Evolutionary conservation across 345 rosid species (phyloP).

Genomic region (Hibiscus mutabilis): DNA sequence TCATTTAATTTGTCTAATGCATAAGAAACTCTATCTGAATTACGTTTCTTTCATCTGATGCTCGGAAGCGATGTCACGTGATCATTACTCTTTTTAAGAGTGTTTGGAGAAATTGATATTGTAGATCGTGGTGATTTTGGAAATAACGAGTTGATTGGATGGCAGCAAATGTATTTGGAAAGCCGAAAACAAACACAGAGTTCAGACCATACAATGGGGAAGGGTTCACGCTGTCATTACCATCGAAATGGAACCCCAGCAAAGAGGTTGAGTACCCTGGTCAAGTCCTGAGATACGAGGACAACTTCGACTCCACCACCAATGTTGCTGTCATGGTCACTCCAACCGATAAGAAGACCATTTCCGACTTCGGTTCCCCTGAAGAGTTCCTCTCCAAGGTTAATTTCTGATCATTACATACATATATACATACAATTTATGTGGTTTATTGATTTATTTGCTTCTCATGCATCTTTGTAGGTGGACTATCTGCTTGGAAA

Average conservation of each 20-base stretch:
- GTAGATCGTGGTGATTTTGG: too few species aligned
- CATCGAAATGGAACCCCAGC: slow-evolving; percentile 1
- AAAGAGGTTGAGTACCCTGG: background rate
- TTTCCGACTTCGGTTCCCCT: background rate
- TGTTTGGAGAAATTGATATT: too few species aligned
- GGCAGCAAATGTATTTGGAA: background rate
- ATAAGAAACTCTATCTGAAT: too few species aligned
- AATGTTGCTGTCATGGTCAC: background rate
- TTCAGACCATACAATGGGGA: background rate
- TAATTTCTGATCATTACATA: background rate
- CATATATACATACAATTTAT: background rate
- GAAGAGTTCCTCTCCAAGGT: background rate
- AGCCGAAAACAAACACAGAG: background rate
- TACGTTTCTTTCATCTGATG: too few species aligned
- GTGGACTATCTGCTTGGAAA: slow-evolving; percentile 1
- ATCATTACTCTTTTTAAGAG: too few species aligned
- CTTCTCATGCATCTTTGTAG: background rate
- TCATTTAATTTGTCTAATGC: background rate
- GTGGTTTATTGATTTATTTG: background rate
- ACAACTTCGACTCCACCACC: background rate
- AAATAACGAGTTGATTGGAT: background rate
- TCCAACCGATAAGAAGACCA: background rate
- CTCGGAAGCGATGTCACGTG: too few species aligned
- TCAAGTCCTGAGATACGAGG: background rate
- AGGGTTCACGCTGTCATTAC: background rate